Evolutionary conservation across 2,329 filamentous ascomycete species (phyloP).

Genomic region (Iodosphaeria phyllophila): DNA sequence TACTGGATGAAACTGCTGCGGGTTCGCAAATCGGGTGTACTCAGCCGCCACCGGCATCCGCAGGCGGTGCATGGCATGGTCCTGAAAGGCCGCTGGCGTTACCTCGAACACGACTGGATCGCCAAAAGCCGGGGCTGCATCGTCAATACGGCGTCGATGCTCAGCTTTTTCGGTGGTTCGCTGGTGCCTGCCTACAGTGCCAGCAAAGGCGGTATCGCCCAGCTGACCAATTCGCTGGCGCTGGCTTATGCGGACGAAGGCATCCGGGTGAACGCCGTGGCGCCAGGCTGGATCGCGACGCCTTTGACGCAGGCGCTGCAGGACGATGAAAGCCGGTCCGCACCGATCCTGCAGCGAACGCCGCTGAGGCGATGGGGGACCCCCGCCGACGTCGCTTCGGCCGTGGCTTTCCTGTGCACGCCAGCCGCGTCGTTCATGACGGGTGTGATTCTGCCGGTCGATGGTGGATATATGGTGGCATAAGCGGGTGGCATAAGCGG

Average conservation of each 20-base stretch:
- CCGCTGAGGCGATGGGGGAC: constrained; percentile 31
- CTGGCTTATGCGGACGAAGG: constrained; percentile 31
- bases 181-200: constrained; percentile 61
- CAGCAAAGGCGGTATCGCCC: constrained; percentile 38
- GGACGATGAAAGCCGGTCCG: constrained; percentile 19
- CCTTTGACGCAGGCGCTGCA: constrained; percentile 22
- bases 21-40: too few species aligned
- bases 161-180: constrained; percentile 73
- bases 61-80: too few species aligned
- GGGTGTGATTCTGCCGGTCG: constrained; percentile 30
- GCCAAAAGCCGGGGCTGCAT: constrained; percentile 44
- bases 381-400: constrained; percentile 27
- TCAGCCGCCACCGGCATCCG: too few species aligned
- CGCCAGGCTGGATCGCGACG: constrained; percentile 25
- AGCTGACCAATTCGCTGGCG: constrained; percentile 35
- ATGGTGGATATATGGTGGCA: constrained; percentile 29
- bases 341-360: constrained; percentile 22
- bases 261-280: constrained; percentile 19
- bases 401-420: constrained; percentile 28
- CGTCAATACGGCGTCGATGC: constrained; percentile 69
- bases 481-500: too few species aligned
- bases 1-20: too few species aligned
- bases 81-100: too few species aligned
- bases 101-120: too few species aligned
- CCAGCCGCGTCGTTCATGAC: constrained; percentile 29